Conservation (phyloP, 768 basidiomycete species). For the Suillus americanus region DNA sequence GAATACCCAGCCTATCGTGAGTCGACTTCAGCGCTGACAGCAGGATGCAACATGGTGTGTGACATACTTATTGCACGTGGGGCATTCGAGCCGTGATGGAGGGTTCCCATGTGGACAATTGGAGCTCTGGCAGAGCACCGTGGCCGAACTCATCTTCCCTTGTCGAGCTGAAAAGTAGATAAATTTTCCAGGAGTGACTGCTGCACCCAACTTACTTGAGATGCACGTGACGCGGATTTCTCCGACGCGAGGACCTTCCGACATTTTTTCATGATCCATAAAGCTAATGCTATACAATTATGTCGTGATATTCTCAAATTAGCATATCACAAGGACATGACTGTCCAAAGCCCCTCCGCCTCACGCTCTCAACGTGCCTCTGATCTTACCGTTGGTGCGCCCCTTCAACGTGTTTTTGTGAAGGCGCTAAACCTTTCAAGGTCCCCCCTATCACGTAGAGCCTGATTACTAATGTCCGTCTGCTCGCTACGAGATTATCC, state of each 20-base stretch:
- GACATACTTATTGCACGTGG: constrained; percentile 85
- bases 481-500: not conserved
- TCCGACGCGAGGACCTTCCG: not conserved
- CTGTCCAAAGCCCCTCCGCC: constrained; percentile 10
- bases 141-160: constrained; percentile 35
- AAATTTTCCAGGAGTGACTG: not conserved
- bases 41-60: constrained; percentile 3
- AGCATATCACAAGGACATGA: not conserved
- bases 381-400: constrained; percentile 11
- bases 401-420: constrained; percentile 17
- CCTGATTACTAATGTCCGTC: not conserved
- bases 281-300: constrained; percentile 3
- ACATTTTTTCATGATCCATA: too few species aligned
- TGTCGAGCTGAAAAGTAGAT: not conserved
- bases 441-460: not conserved
- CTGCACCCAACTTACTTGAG: not conserved
- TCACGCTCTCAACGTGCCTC: constrained; percentile 23
- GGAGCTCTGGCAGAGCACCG: constrained; percentile 61
- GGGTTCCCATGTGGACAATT: constrained; percentile 80
- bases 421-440: constrained; percentile 2
- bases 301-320: not conserved
- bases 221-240: constrained; percentile 19
- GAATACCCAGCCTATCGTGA: constrained; percentile 65
- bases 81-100: constrained; percentile 85
- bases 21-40: constrained; percentile 15